phyloP scores from a whole-genome alignment of 257 asterid species.

The Solanum stenotomum region DNA sequence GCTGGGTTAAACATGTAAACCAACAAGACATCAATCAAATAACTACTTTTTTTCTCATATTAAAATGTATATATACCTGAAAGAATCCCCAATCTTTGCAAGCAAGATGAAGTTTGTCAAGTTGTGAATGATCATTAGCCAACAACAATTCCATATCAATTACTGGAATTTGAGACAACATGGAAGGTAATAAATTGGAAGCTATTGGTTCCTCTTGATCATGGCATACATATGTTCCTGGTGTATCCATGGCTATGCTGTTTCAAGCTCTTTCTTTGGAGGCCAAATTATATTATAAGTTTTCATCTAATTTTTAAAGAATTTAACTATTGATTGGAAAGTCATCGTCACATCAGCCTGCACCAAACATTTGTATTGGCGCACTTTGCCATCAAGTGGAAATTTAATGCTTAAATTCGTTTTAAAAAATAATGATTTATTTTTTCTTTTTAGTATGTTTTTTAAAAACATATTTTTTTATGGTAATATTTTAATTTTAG shows the following conservation, averaged over 20 bases:
- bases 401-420: not conserved
- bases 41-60: too few relatives aligned
- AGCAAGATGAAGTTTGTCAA: not conserved
- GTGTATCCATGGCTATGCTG: not conserved
- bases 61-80: not conserved
- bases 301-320: not conserved
- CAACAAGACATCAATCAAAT: not conserved
- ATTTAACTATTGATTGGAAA: not conserved
- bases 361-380: not conserved
- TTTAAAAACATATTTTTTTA: too few relatives aligned
- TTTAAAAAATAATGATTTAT: too few relatives aligned
- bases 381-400: not conserved
- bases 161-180: not conserved
- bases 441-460: too few relatives aligned
- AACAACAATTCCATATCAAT: not conserved
- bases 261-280: too few relatives aligned
- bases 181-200: not conserved
- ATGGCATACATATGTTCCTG: not conserved
- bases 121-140: not conserved
- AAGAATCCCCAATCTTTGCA: slow-evolving; percentile 1
- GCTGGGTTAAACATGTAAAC: not conserved
- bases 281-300: not conserved
- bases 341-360: not conserved
- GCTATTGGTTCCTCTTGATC: not conserved
- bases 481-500: too few relatives aligned